Evolutionary conservation across 805 yeast genomes (phyloP).

Genomic region (Peterozyma toletana): DNA sequence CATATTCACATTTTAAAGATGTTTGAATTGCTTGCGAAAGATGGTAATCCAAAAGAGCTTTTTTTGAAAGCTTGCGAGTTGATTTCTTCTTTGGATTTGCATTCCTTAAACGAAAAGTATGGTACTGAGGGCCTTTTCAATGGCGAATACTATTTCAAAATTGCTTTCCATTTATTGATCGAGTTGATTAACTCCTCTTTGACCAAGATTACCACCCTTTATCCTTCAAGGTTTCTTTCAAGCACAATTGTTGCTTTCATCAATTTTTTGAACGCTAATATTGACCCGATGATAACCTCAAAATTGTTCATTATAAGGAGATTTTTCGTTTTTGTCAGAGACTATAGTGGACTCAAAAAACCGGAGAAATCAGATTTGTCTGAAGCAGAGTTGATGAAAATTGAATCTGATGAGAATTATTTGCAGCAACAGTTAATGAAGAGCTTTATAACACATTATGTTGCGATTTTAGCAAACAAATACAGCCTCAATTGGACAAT

Average conservation of each 20-base stretch:
- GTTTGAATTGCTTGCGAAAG: slow-evolving; percentile 55
- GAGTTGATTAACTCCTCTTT: slow-evolving; percentile 58
- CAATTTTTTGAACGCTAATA: slow-evolving; percentile 39
- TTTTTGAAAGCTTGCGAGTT: slow-evolving; percentile 67
- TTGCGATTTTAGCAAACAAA: slow-evolving; percentile 24
- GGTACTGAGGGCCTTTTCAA: slow-evolving; percentile 11
- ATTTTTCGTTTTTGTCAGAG: slow-evolving; percentile 55
- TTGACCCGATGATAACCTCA: slow-evolving; percentile 14
- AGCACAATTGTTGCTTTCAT: slow-evolving; percentile 58
- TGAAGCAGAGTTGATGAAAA: slow-evolving; percentile 31
- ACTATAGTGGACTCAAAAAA: slow-evolving; percentile 39
- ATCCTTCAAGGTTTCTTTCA: slow-evolving; percentile 75
- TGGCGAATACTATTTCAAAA: slow-evolving; percentile 24
- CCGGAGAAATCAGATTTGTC: slow-evolving; percentile 27
- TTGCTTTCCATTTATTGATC: slow-evolving; percentile 58
- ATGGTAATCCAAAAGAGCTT: slow-evolving; percentile 79
- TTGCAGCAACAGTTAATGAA: slow-evolving; percentile 62
- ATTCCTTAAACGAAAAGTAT: slow-evolving; percentile 1
- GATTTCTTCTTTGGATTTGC: slow-evolving; percentile 30
- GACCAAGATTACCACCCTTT: slow-evolving; percentile 54
- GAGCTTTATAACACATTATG: slow-evolving; percentile 48
- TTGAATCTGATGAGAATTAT: slow-evolving; percentile 47
- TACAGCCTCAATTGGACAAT: slow-evolving; percentile 4
- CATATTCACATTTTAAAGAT: slow-evolving; percentile 30
- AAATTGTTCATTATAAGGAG: slow-evolving; percentile 48